A percentile compares a stretch with the other conserved stretches of the same genome.
phyloP scores from a whole-genome alignment of 108 stramenopile species.

The Cyclotella cryptica region DNA sequence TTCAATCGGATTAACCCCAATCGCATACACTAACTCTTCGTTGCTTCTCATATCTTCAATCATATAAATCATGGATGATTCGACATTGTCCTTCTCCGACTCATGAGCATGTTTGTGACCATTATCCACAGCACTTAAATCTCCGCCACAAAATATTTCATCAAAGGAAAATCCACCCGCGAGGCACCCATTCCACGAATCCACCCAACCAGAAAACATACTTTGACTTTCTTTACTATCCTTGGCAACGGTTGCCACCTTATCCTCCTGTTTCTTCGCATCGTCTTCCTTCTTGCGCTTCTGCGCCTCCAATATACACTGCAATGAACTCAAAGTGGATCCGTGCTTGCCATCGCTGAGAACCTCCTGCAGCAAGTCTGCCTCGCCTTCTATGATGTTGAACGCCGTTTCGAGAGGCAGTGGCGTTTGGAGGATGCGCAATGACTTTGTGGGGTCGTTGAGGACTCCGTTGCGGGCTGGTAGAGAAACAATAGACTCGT shows the following conservation, averaged over 20 bases:
- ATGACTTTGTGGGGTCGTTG: conserved; percentile 31
- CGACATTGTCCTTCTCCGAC: not conserved
- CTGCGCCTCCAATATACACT: conserved; percentile 20
- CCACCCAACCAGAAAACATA: conserved; percentile 31
- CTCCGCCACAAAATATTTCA: conserved; percentile 29
- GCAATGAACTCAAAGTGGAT: conserved; percentile 36
- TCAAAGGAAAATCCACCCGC: conserved; percentile 47
- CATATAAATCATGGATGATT: conserved; percentile 43
- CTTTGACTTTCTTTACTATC: conserved; percentile 6
- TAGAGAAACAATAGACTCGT: not conserved
- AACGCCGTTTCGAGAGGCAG: conserved; percentile 47
- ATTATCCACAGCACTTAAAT: conserved; percentile 17
- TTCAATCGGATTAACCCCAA: conserved; percentile 54
- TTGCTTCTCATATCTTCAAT: conserved; percentile 60
- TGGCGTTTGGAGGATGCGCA: conserved; percentile 47
- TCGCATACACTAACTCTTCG: conserved; percentile 71
- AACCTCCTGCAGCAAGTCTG: conserved; percentile 45
- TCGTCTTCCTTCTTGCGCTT: conserved; percentile 16
- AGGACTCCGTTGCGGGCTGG: conserved; percentile 49
- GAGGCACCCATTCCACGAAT: conserved; percentile 40
- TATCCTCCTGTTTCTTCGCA: not conserved
- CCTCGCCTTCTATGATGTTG: conserved; percentile 41
- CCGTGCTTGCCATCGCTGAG: conserved; percentile 58
- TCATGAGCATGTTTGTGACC: not conserved
- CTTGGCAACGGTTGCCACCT: not conserved